Evolutionary conservation across 768 basidiomycete species (phyloP), one percentile per base, ranked within the genome.

Genomic region (Gloeopeniophorella convolvens): DNA sequence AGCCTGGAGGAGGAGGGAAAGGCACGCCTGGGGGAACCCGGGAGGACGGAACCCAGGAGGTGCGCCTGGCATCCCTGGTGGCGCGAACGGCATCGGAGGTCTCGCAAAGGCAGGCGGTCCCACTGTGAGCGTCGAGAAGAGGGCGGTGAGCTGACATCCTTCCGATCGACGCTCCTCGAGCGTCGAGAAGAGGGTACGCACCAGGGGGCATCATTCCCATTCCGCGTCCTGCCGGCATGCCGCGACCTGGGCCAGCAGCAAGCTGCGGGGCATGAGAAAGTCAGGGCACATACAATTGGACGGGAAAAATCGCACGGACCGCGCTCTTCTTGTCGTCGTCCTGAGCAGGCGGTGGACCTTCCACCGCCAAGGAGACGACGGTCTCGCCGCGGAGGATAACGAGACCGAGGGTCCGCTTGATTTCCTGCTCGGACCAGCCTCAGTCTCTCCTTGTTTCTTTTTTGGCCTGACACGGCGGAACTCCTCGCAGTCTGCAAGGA

Each of bases 401-500:
- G 26, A 99, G 77, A n/a, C 96, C 96, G 18, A 99, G 78, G 0
- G 90, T 81, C 50, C 96, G 83, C 69, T 98, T 99, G 76, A 96
- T 85, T 73, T 98, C 94, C 68, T 95, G 91, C 66, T 83, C 80
- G 1, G 79, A 6, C 78, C 80, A 4, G 80, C 77, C 65, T 84
- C 89, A 32, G 63, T 68, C 70, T 82, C 83, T 23, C 88, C 89
- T 12, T 79, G 65, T 72, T 95, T 89, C 74, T 92, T 92, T 76
- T 98, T 97, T 32, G 87, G 86, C 57, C 88, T 74, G 34, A 98
- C 83, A 57, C 88, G 82, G 62, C 96, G 73, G 66, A 98, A 99
- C 70, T 99, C 96, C 69, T 99, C 96, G 64, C 94, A 97, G 61
- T 98, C 96, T 13, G 95, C 93, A 47, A 99, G 72, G 37, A 99